Evolutionary conservation across 2,329 filamentous ascomycete genomes (phyloP).

Genomic region (Nemania serpens): DNA sequence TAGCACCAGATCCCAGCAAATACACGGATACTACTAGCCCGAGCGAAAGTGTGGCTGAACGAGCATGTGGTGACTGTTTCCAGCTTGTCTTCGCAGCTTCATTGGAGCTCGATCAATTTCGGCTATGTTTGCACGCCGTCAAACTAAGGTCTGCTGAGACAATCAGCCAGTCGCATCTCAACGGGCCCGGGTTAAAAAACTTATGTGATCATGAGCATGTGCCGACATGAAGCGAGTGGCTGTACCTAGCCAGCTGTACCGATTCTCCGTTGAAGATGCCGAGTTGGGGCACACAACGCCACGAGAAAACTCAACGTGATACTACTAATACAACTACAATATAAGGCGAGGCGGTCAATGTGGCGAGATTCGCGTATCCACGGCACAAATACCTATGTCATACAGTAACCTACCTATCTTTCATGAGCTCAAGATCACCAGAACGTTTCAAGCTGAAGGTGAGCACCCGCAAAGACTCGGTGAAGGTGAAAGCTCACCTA

Average conservation of each 20-base stretch:
- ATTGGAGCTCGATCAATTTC: slow-evolving; percentile 20
- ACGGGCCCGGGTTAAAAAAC: background rate
- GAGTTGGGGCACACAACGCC: slow-evolving; percentile 8
- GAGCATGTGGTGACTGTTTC: slow-evolving; percentile 32
- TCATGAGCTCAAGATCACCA: too few species aligned
- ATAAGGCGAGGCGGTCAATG: slow-evolving; percentile 22
- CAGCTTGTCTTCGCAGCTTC: slow-evolving; percentile 22
- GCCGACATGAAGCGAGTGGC: slow-evolving; percentile 6
- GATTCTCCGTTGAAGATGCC: background rate
- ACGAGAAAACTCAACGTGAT: slow-evolving; percentile 12
- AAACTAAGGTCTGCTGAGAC: slow-evolving; percentile 11
- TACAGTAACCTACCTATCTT: background rate
- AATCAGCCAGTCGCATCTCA: slow-evolving; percentile 5
- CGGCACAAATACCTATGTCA: slow-evolving; percentile 3
- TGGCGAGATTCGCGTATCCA: slow-evolving; percentile 13
- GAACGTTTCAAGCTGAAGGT: slow-evolving; percentile 1
- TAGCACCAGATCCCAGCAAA: slow-evolving; percentile 11
- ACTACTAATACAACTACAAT: background rate
- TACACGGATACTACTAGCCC: slow-evolving; percentile 22
- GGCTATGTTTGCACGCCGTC: slow-evolving; percentile 8
- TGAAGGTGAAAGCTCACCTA: slow-evolving; percentile 21
- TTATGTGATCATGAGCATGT: background rate
- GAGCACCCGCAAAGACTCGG: slow-evolving; percentile 24
- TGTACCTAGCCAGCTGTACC: background rate
- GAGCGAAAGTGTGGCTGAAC: slow-evolving; percentile 11